Percentiles rank a stretch among this genome's conserved stretches.
Conservation (phyloP, 805 yeast genomes). For the Yamadazyma laniorum region DNA sequence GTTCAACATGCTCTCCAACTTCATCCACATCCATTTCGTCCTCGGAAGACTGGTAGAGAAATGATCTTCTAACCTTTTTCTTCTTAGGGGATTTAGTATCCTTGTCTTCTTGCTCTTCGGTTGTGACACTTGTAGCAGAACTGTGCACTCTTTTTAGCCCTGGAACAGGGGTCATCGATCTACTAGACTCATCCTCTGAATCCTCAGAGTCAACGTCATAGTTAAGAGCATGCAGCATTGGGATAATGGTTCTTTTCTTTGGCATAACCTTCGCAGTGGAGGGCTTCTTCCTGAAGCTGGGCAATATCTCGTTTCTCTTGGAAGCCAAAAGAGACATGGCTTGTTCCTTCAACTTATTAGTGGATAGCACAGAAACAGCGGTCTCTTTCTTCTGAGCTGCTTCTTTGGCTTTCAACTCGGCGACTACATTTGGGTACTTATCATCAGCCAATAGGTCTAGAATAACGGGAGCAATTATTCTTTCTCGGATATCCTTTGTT, state of each 20-base stretch:
- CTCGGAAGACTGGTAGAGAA: slow-evolving; percentile 37
- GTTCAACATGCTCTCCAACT: slow-evolving; percentile 22
- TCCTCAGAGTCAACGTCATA: slow-evolving; percentile 36
- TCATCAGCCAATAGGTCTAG: slow-evolving; percentile 59
- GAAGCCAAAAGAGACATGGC: slow-evolving; percentile 27
- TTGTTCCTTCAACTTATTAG: slow-evolving; percentile 20
- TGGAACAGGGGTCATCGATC: slow-evolving; percentile 34
- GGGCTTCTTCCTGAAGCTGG: slow-evolving; percentile 33
- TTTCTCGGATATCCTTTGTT: slow-evolving; percentile 69
- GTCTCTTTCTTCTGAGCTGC: slow-evolving; percentile 17
- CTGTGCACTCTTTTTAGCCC: slow-evolving; percentile 30
- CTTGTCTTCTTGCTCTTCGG: slow-evolving; percentile 22
- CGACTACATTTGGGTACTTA: slow-evolving; percentile 50
- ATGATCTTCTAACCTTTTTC: slow-evolving; percentile 16
- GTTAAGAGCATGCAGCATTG: slow-evolving; percentile 56
- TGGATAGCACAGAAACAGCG: slow-evolving; percentile 14
- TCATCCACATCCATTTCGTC: slow-evolving; percentile 19
- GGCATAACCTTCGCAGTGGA: slow-evolving; percentile 17
- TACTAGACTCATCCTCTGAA: slow-evolving; percentile 36
- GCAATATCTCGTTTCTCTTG: slow-evolving; percentile 19
- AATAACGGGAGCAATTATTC: slow-evolving; percentile 67
- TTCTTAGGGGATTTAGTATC: slow-evolving; percentile 23
- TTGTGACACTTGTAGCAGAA: slow-evolving; percentile 20
- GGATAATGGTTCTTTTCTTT: slow-evolving; percentile 35
- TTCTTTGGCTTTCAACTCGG: slow-evolving; percentile 33